Conservation (phyloP, 176 grass and related monocot genomes). For the Zoysia pacifica region DNA sequence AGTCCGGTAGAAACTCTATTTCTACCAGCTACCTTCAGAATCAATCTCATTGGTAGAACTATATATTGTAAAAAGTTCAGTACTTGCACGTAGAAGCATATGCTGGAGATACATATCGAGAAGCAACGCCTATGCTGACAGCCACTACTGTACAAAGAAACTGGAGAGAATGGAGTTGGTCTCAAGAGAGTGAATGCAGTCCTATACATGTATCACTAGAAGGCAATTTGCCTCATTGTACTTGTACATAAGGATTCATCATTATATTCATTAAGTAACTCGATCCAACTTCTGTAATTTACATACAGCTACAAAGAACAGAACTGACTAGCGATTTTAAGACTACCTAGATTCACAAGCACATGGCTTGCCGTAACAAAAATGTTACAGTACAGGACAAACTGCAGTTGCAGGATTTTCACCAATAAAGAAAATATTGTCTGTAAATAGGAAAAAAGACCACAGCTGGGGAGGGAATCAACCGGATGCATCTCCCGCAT, state of each 20-base stretch:
- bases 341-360: slow-evolving; percentile 35
- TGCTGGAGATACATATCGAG: slow-evolving; percentile 13
- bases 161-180: neutral
- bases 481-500: slow-evolving; percentile 39
- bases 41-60: too few species aligned
- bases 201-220: slow-evolving; percentile 13
- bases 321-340: slow-evolving; percentile 26
- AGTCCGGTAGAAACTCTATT: too few species aligned
- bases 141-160: slow-evolving; percentile 29
- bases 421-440: slow-evolving; percentile 45
- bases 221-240: slow-evolving; percentile 23
- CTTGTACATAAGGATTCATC: slow-evolving; percentile 36
- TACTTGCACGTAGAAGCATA: neutral
- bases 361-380: slow-evolving; percentile 15
- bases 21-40: too few species aligned
- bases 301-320: slow-evolving; percentile 54
- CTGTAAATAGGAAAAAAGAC: slow-evolving; percentile 35
- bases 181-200: neutral
- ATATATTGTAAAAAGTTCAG: too few species aligned
- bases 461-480: slow-evolving; percentile 48
- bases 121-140: slow-evolving; percentile 14
- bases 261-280: slow-evolving; percentile 11
- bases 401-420: slow-evolving; percentile 20
- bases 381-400: slow-evolving; percentile 25
- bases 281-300: slow-evolving; percentile 37